Conservation (phyloP, 2,329 filamentous ascomycete genomes). For the Phaeomoniella chlamydospora region DNA sequence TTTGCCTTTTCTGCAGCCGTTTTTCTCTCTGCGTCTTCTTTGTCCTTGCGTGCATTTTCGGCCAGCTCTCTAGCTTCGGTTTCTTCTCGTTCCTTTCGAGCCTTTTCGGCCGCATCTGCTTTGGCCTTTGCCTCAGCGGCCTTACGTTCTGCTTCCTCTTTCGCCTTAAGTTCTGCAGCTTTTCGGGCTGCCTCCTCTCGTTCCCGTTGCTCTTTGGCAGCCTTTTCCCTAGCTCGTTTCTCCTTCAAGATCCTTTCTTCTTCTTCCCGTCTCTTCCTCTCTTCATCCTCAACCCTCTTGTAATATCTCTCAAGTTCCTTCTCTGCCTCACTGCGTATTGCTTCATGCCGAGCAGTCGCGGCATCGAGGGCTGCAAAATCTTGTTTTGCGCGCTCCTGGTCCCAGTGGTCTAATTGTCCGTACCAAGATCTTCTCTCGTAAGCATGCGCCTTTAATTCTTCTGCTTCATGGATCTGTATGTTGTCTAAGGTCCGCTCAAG, state of each 20-base stretch:
- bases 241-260: conserved; percentile 19
- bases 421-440: conserved; percentile 32
- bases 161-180: conserved; percentile 21
- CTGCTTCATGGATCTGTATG: conserved; percentile 23
- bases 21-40: conserved; percentile 3
- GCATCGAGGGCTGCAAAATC: conserved; percentile 53
- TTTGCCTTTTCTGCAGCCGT: conserved; percentile 2
- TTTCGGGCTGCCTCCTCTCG: conserved; percentile 20
- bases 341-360: conserved; percentile 52
- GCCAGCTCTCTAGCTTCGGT: conserved; percentile 26
- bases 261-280: conserved; percentile 20
- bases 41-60: conserved; percentile 17
- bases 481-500: conserved; percentile 24
- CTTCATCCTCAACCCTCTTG: conserved; percentile 20
- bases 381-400: conserved; percentile 45
- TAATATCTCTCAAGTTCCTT: conserved; percentile 35
- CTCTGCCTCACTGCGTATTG: conserved; percentile 43
- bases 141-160: conserved; percentile 13
- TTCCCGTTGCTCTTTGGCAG: conserved; percentile 21
- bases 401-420: conserved; percentile 46
- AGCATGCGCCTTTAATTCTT: conserved; percentile 26
- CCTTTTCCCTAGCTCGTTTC: conserved; percentile 15
- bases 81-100: conserved; percentile 30
- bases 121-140: conserved; percentile 15
- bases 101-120: conserved; percentile 31